Base-by-base conservation (phyloP, 345 rosid genomes). In the Trapa incisa region DNA sequence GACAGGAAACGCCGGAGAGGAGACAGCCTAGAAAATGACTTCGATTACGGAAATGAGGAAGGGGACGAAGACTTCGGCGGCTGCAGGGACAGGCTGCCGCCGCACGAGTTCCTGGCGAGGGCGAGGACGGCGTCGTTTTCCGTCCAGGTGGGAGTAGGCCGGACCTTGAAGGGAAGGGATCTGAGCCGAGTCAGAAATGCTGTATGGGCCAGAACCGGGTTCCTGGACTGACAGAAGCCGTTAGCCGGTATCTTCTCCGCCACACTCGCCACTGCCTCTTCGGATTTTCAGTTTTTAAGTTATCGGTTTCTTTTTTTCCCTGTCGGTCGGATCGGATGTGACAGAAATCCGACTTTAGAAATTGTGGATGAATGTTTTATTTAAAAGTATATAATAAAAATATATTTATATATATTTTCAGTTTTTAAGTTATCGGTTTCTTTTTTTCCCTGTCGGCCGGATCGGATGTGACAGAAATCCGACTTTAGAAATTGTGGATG, bases 131-230 rank as follows among this genome's bases (percentile, higher is more conserved):
- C 5, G 47, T 57, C 61, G 48, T 72, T 60, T 29, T 47, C 43
- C 65, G 74, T 72, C 16, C 60, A 38, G 65, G 66, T n/a, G 60
- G 70, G 38, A 2, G 33, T 14, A 9, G 72, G 72, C 4, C 64
- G 71, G 65, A 71, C 69, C 41, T 64, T 71, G 47, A 71, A 71
- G 58, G 74, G 74, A 17, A 57, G 74, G 65, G 74, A 72, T 53
- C 62, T 66, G 57, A 58, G 74, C 61, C 61, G 70, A 37, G 66
- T 72, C 47, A 61, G 74, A 38, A 66, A 72, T 60, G 65, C 68
- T 10, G 47, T 71, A 11, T 53, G 73, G 68, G 73, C 73, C 17
- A 32, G 54, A 47, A 64, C 45, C 58, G 74, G 70, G 3, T 72
- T 72, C 38, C 65, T 47, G 61, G 70, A 57, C 45, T 72, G 50